Evolutionary conservation across 2,329 filamentous ascomycete species (phyloP), one percentile per base, ranked within the genome.

Genomic region (Talaromyces sp.): DNA sequence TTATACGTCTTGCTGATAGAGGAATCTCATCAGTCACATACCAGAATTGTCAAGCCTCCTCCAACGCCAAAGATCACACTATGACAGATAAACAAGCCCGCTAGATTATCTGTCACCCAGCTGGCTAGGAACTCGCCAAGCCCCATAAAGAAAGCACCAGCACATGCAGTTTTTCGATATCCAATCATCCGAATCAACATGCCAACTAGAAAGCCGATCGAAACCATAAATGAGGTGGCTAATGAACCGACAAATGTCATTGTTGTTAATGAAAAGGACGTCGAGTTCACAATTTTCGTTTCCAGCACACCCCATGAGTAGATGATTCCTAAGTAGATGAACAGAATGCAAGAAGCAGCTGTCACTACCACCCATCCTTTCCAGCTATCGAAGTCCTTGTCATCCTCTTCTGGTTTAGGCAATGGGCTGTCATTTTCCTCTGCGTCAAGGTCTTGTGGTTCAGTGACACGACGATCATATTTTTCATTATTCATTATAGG

Each of bases 221-320:
- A 53, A 14, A 53, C 51, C 51, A 53, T 53, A 27, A 53, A 53
- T 8, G 51, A 53, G 9, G 51, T 53, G 11, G 51, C 51, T 30
- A 53, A 36, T 3, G 51, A 53, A 7, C 51, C 51, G 16, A 49
- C 51, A 29, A 53, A 53, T 4, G 51, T 53, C 46, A 53, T 44
- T 1, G 51, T 53, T 9, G 51, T 53, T 27, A 53, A 35, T 32
- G 51, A 53, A 24, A 49, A 53, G 20, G 51, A 17, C 7, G 29
- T 53, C 22, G 51, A 45, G 16, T 45, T 45, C 20, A 53, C 45
- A 27, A 53, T 45, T 24, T 53, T 45, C 2, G 39, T 22, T n/a
- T 44, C 39, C n/a, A 53, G 17, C 11, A 53, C 51, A 16, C 51
- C 51, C 51, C 51, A 53, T 16, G 51, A 53, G 27, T 53, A 53